Evolutionary conservation across 2,329 filamentous ascomycete species (phyloP).

Genomic region (Fusarium sp.): DNA sequence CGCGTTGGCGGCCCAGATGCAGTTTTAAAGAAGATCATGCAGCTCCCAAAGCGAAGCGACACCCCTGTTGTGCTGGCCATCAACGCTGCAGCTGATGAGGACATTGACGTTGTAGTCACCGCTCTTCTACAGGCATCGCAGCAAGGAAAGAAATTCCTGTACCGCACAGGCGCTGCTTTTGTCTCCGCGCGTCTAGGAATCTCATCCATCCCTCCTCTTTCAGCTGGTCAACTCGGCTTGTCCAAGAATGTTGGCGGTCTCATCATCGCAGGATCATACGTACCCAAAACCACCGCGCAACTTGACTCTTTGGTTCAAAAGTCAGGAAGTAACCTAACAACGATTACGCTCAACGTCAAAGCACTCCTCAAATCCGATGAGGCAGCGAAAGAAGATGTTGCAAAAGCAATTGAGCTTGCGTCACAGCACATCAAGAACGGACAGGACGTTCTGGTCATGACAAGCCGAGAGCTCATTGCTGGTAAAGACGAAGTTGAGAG

Average conservation of each 20-base stretch:
- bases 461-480: slow-evolving; percentile 61
- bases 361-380: slow-evolving; percentile 54
- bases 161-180: slow-evolving; percentile 54
- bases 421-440: slow-evolving; percentile 54
- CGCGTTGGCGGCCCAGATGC: slow-evolving; percentile 54
- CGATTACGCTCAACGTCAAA: slow-evolving; percentile 59
- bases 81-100: slow-evolving; percentile 62
- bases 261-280: slow-evolving; percentile 66
- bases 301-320: slow-evolving; percentile 53
- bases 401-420: slow-evolving; percentile 44
- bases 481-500: slow-evolving; percentile 58
- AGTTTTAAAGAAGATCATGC: slow-evolving; percentile 53
- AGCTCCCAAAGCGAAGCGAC: slow-evolving; percentile 38
- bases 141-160: slow-evolving; percentile 49
- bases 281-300: slow-evolving; percentile 67
- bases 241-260: slow-evolving; percentile 56
- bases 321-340: slow-evolving; percentile 53
- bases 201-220: slow-evolving; percentile 58
- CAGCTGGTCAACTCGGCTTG: slow-evolving; percentile 54
- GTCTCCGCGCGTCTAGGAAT: slow-evolving; percentile 62
- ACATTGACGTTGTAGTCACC: slow-evolving; percentile 64
- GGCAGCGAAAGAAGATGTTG: slow-evolving; percentile 45
- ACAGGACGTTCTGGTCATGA: slow-evolving; percentile 67
- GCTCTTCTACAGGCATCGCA: slow-evolving; percentile 54
- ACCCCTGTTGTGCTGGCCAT: slow-evolving; percentile 53